These are phyloP conservation scores for Trichophyton simii DNA, from an alignment of 2,329 filamentous ascomycete genomes.

Conservation along the genomic window DNA sequence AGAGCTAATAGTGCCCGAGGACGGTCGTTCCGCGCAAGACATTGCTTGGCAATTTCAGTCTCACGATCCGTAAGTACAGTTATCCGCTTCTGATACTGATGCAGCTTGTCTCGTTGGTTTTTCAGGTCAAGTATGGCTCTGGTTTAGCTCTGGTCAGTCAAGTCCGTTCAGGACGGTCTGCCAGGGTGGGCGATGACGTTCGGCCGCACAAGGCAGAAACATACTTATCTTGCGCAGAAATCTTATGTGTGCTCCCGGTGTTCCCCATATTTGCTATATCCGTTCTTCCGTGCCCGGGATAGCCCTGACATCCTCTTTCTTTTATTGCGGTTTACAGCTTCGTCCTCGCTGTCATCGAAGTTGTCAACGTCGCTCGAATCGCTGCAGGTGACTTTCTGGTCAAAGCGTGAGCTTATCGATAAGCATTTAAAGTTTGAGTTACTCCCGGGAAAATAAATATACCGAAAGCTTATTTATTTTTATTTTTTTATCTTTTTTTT, in stretches of 20 bases:
- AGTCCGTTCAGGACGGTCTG: background rate
- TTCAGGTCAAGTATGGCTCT: constrained; percentile 97
- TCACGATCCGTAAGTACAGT: constrained; percentile 74
- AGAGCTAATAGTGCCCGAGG: constrained; percentile 72
- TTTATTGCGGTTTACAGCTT: background rate
- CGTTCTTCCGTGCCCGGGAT: background rate
- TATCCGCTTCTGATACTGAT: constrained; percentile 89
- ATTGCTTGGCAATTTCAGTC: constrained; percentile 71
- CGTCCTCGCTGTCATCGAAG: background rate
- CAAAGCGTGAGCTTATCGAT: background rate
- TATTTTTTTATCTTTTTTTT: background rate
- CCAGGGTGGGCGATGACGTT: background rate
- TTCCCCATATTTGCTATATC: constrained; percentile 47
- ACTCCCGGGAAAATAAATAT: background rate
- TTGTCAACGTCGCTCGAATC: background rate
- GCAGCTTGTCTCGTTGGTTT: constrained; percentile 90
- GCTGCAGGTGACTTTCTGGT: too few species aligned
- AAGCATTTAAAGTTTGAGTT: background rate
- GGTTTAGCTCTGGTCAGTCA: constrained; percentile 8
- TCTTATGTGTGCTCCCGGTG: constrained; percentile 49
- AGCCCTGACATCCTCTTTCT: background rate
- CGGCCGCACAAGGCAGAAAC: constrained; percentile 16
- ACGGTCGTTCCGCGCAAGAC: constrained; percentile 69
- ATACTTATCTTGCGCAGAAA: constrained; percentile 76
- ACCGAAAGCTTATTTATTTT: background rate